Conservation (phyloP, 257 asterid species). For the Solanum chilense region DNA sequence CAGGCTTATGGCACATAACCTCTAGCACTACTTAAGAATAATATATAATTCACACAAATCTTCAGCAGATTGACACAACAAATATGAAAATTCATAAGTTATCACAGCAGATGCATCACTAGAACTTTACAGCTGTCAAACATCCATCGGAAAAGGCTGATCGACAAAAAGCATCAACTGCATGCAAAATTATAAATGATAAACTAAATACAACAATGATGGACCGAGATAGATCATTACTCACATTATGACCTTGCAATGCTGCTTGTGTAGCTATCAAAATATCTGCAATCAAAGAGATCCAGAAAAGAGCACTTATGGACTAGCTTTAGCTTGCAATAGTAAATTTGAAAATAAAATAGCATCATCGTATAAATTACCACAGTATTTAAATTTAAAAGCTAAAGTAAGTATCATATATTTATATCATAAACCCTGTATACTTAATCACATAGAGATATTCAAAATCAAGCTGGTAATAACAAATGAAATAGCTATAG, state of each 20-base stretch:
- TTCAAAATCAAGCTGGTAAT: not conserved
- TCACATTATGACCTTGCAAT: constrained; percentile 71
- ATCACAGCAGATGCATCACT: not conserved
- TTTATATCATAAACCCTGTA: not conserved
- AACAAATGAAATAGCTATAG: not conserved
- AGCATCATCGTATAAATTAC: not conserved
- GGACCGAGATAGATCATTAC: constrained; percentile 6
- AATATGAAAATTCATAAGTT: not conserved
- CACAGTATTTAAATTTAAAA: not conserved
- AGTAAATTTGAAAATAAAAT: not conserved
- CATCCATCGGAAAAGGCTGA: not conserved
- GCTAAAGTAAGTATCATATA: not conserved
- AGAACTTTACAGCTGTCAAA: not conserved
- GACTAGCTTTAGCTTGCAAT: not conserved
- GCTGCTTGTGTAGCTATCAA: constrained; percentile 61
- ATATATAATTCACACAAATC: not conserved
- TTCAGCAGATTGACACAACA: not conserved
- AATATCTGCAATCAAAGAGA: constrained; percentile 46
- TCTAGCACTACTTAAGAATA: not conserved
- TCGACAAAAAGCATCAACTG: not conserved
- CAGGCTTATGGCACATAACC: not conserved
- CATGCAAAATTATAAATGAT: not conserved
- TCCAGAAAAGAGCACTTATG: not conserved
- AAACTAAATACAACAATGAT: not conserved
- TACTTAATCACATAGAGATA: not conserved